phyloP scores from a whole-genome alignment of 441 rosid species.

The Populus hybrid region DNA sequence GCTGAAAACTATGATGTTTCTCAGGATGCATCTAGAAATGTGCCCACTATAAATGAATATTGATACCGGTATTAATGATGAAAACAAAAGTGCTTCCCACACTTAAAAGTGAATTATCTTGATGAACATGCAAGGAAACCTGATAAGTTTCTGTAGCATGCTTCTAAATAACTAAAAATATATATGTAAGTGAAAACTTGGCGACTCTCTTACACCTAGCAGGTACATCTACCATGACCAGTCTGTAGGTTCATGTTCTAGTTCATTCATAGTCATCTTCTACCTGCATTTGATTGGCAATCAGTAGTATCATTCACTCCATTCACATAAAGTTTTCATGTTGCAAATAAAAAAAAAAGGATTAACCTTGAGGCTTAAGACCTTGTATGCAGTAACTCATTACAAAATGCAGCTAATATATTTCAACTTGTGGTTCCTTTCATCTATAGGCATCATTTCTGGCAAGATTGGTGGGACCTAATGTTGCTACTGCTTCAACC shows the following conservation, averaged over 20 bases:
- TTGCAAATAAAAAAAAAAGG: background rate
- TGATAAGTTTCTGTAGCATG: background rate
- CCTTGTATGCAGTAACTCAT: background rate
- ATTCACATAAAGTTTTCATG: background rate
- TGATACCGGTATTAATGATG: background rate
- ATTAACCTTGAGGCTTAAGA: background rate
- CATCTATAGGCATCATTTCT: conserved; percentile 72
- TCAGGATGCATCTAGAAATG: background rate
- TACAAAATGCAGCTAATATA: background rate
- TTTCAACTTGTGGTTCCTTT: conserved; percentile 4
- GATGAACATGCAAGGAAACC: background rate
- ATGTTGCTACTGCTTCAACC: conserved; percentile 71
- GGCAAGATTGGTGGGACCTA: conserved; percentile 60
- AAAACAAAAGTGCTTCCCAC: background rate
- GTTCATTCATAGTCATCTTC: background rate
- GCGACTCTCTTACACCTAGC: background rate
- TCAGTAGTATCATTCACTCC: background rate
- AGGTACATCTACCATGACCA: background rate
- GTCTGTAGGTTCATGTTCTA: background rate
- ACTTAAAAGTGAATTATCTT: background rate
- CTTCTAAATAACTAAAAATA: background rate
- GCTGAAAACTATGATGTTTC: conserved; percentile 5
- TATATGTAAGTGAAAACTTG: background rate
- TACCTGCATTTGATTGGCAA: background rate
- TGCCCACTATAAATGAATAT: background rate